A percentile compares a stretch with the other conserved stretches of the same genome.
Conservation (phyloP, 1,139 yeast genomes). For the Geotrichum fermentans region DNA sequence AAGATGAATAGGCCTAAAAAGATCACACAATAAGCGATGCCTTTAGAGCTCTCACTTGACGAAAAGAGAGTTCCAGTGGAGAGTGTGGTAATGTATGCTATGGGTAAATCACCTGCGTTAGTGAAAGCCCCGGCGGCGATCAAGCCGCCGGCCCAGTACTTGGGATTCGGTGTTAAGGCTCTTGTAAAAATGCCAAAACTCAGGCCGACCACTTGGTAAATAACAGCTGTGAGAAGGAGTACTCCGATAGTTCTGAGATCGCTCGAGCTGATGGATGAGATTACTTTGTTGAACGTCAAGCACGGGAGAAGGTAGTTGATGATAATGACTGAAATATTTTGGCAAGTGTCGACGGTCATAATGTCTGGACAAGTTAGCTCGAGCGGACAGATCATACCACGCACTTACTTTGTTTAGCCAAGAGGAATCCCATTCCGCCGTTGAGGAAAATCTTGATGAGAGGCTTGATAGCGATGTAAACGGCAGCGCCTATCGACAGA, state of each 20-base stretch:
- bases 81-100: slow-evolving; percentile 80
- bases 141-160: slow-evolving; percentile 73
- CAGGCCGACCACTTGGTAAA: slow-evolving; percentile 39
- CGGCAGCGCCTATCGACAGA: slow-evolving; percentile 57
- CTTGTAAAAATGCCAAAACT: slow-evolving; percentile 34
- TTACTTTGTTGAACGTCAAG: slow-evolving; percentile 71
- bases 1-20: slow-evolving; percentile 68
- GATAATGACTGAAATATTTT: slow-evolving; percentile 64
- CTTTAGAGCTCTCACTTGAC: slow-evolving; percentile 58
- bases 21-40: slow-evolving; percentile 82
- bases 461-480: slow-evolving; percentile 80
- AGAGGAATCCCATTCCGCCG: slow-evolving; percentile 59
- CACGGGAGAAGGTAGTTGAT: slow-evolving; percentile 74
- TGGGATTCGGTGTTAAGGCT: slow-evolving; percentile 51
- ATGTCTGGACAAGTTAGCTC: slow-evolving; percentile 40
- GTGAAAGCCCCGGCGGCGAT: slow-evolving; percentile 66
- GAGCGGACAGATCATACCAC: slow-evolving; percentile 42
- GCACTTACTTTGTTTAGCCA: slow-evolving; percentile 58
- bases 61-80: slow-evolving; percentile 61
- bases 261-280: slow-evolving; percentile 59
- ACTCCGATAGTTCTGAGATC: slow-evolving; percentile 76
- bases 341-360: slow-evolving; percentile 62
- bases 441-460: slow-evolving; percentile 79
- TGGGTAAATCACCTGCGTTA: slow-evolving; percentile 70
- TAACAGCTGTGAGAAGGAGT: slow-evolving; percentile 57